Evolutionary conservation across 192 early-diverging fungal genomes (phyloP).

Genomic region (Linnemannia elongata): DNA sequence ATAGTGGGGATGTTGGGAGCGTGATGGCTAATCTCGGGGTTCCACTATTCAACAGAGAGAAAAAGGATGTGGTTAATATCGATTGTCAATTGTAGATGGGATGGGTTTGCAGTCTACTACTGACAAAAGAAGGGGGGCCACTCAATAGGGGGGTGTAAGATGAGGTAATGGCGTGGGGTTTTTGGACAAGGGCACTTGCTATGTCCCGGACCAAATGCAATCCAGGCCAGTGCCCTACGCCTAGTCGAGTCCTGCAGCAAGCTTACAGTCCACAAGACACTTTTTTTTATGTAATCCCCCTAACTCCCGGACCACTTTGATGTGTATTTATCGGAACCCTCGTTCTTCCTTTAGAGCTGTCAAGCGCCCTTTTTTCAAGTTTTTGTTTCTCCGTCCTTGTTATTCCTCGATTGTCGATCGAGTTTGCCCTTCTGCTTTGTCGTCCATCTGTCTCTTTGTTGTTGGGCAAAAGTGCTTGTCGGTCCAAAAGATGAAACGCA

Average conservation of each 20-base stretch:
- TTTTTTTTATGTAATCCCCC: no score
- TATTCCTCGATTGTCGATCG: not conserved
- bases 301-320: no score
- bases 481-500: conserved; percentile 22
- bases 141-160: not conserved
- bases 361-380: not conserved
- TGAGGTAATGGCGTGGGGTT: not conserved
- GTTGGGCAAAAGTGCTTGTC: not conserved
- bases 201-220: no score
- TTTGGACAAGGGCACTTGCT: no score
- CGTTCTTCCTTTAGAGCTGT: no score
- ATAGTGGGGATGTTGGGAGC: conserved; percentile 94
- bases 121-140: not conserved
- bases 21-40: conserved; percentile 95
- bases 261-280: no score
- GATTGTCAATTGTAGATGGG: not conserved
- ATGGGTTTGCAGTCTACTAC: not conserved
- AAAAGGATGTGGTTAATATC: not conserved
- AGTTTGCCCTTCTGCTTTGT: not conserved
- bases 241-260: no score
- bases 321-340: no score
- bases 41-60: conserved; percentile 75
- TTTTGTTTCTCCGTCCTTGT: not conserved
- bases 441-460: not conserved
- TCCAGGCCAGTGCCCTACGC: no score